Conservation (phyloP, 2,329 filamentous ascomycete genomes). For the Cercospora sp. region DNA sequence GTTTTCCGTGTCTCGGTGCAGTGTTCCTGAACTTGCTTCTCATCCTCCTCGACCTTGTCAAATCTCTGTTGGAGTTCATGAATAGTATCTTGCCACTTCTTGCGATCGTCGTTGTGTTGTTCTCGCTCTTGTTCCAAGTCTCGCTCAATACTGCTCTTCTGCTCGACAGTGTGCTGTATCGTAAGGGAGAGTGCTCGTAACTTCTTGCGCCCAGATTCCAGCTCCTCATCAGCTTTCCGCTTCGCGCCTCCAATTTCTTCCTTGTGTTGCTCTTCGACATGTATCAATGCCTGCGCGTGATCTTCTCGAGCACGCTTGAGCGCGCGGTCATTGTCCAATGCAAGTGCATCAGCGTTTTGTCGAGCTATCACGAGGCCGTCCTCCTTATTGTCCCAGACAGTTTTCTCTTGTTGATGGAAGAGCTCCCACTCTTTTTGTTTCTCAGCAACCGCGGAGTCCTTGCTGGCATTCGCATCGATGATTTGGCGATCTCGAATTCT, state of each 20-base stretch:
- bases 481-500: too few relatives aligned
- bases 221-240: background rate
- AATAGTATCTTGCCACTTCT: background rate
- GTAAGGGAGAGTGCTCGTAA: background rate
- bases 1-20: background rate
- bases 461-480: too few relatives aligned
- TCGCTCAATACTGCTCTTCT: background rate
- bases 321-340: background rate
- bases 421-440: background rate
- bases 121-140: background rate
- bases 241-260: background rate
- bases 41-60: background rate
- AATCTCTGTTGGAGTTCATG: background rate
- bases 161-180: background rate
- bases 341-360: background rate
- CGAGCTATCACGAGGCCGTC: background rate
- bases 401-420: background rate
- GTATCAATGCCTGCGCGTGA: background rate
- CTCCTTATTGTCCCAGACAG: background rate
- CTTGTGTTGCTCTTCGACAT: background rate
- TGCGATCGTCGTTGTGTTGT: background rate
- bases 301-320: background rate
- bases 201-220: background rate
- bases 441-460: too few relatives aligned
- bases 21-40: background rate